phyloP scores from a whole-genome alignment of 257 asterid genomes.

The Mentha longifolia region DNA sequence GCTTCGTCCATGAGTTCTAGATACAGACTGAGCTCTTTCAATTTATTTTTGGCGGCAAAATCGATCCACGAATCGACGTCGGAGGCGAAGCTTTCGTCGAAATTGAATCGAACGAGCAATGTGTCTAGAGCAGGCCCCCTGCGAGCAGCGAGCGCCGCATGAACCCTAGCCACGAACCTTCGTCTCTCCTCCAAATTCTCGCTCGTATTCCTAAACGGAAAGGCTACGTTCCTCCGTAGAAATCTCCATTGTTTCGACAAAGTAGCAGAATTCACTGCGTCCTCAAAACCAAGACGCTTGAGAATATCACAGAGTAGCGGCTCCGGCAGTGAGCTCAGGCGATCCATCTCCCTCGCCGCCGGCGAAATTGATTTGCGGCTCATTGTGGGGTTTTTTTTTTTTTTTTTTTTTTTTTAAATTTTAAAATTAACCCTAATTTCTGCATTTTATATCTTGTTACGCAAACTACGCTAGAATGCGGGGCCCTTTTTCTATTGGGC shows the following conservation, averaged over 20 bases:
- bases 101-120: neutral
- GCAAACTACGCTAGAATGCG: too few relatives aligned
- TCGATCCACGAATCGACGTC: neutral
- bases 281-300: neutral
- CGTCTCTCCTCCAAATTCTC: neutral
- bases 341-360: neutral
- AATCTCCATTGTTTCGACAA: neutral
- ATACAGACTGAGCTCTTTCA: neutral
- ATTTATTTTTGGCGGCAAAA: neutral
- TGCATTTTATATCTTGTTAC: too few relatives aligned
- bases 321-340: neutral
- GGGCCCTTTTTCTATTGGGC: too few relatives aligned
- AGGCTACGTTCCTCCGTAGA: neutral
- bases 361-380: too few relatives aligned
- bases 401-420: too few relatives aligned
- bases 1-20: too few relatives aligned
- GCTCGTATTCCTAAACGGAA: too few relatives aligned
- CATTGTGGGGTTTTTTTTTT: too few relatives aligned
- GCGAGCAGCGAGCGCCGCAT: neutral
- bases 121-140: neutral
- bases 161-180: neutral
- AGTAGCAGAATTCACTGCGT: neutral
- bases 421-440: too few relatives aligned
- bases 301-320: too few relatives aligned
- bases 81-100: neutral